These are phyloP conservation scores for Ceratobasidium theobromae DNA, from an alignment of 1,284 basidiomycete species.

Conservation along the genomic window DNA sequence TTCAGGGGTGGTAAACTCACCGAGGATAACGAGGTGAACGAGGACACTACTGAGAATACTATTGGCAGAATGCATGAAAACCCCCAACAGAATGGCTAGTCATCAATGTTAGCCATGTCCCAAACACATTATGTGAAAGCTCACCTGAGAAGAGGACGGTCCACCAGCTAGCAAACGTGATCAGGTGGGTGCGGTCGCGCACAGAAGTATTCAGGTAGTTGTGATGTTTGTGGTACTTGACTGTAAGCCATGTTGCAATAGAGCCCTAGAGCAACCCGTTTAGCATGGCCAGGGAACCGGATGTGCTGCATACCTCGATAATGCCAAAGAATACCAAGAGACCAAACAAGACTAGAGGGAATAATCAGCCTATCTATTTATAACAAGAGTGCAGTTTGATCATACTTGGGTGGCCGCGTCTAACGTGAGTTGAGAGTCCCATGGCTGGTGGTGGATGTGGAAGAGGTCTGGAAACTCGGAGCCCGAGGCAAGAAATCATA, in stretches of 20 bases:
- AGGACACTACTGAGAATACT: constrained; percentile 59
- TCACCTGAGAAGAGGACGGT: constrained; percentile 55
- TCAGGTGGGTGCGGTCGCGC: constrained; percentile 62
- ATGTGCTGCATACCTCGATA: constrained; percentile 51
- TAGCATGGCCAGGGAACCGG: not conserved
- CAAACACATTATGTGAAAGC: not conserved
- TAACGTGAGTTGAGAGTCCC: constrained; percentile 41
- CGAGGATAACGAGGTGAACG: constrained; percentile 59
- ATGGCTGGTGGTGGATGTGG: constrained; percentile 7
- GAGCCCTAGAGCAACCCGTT: constrained; percentile 50
- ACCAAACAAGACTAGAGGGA: constrained; percentile 51
- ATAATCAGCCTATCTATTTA: constrained; percentile 17
- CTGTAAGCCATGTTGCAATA: constrained; percentile 66
- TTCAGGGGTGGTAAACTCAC: not conserved
- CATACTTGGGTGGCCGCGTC: constrained; percentile 57
- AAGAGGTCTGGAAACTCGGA: not conserved
- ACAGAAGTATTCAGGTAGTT: constrained; percentile 55
- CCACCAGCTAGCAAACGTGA: constrained; percentile 69
- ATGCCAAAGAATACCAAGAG: constrained; percentile 59
- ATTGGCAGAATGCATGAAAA: constrained; percentile 53
- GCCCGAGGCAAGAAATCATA: constrained; percentile 17
- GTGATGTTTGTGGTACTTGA: constrained; percentile 51
- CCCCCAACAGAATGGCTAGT: constrained; percentile 50
- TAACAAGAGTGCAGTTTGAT: constrained; percentile 30
- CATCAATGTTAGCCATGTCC: not conserved